A percentile compares a stretch with the other conserved stretches of the same genome.
Evolutionary conservation across 805 yeast species (phyloP).

Genomic region (Debaryomyces maramus): DNA sequence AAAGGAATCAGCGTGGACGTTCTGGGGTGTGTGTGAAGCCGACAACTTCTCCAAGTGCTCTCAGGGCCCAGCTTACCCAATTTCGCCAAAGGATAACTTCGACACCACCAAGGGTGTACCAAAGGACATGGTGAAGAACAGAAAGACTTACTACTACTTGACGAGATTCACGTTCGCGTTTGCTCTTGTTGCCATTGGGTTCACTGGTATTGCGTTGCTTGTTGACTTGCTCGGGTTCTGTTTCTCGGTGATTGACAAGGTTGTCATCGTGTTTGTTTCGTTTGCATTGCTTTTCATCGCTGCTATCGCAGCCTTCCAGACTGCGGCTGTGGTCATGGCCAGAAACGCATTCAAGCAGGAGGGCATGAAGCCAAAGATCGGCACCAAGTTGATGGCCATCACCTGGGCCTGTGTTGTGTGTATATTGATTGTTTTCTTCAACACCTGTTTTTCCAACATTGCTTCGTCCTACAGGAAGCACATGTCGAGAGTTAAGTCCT

Average conservation of each 20-base stretch:
- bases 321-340: slow-evolving; percentile 78
- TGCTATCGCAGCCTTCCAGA: slow-evolving; percentile 67
- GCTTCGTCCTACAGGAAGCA: slow-evolving; percentile 53
- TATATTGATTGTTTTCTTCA: slow-evolving; percentile 49
- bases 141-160: slow-evolving; percentile 61
- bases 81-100: slow-evolving; percentile 80
- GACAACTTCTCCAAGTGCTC: slow-evolving; percentile 52
- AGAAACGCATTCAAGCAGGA: slow-evolving; percentile 61
- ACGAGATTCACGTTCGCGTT: slow-evolving; percentile 68
- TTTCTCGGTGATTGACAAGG: slow-evolving; percentile 54
- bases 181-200: slow-evolving; percentile 57
- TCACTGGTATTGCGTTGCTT: slow-evolving; percentile 62
- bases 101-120: slow-evolving; percentile 54
- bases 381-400: slow-evolving; percentile 59
- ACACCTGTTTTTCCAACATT: slow-evolving; percentile 52
- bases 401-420: slow-evolving; percentile 70
- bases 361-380: slow-evolving; percentile 48
- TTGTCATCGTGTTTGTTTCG: slow-evolving; percentile 50
- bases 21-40: slow-evolving; percentile 69
- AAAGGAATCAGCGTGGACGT: slow-evolving; percentile 71
- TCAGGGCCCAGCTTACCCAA: slow-evolving; percentile 75
- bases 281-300: slow-evolving; percentile 55
- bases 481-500: slow-evolving; percentile 37
- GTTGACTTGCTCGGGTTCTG: slow-evolving; percentile 55
- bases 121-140: slow-evolving; percentile 48